Evolutionary conservation across 306 rosid genomes (phyloP), one percentile per base, ranked within the genome.

Genomic region (Heteromeles arbutifolia): DNA sequence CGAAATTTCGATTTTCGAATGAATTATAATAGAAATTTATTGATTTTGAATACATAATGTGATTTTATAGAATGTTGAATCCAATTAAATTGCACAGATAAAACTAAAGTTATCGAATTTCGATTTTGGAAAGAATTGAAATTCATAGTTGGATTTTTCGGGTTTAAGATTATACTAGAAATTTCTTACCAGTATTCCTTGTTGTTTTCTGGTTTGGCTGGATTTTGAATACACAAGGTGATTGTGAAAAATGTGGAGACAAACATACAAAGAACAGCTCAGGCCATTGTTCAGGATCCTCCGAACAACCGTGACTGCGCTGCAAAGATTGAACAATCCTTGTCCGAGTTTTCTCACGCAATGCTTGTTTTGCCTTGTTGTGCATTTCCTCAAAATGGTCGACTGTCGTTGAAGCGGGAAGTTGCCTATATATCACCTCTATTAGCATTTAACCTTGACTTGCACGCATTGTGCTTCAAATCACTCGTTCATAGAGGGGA

Each of bases 401-500:
- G 64, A 9, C 24, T n/a, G 62, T 44, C 26, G 48, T 76, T 82
- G 19, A 82, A 84, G 65, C 64, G 17, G 24, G 85, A 79, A 85
- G 83, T 85, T 66, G 97, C 89, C 70, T 95, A 84, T 82, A 1
- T 95, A 65, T 95, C 97, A 76, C 97, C 97, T 41, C 61, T 84
- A 48, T 79, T 95, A 75, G 97, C 91, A 24, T 95, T 89, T 82
- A 95, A 95, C 79, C 95, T 92, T 54, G 82, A 85, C 84, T 82
- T 95, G 83, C 99, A 95, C 79, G 72, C 86, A 28, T 59, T 91
- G 21, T 95, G 96, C 80, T 85, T 95, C 73, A 90, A 91, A 71
- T 84, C 90, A 37, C 80, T 95, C 53, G 81, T 95, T 22, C 84
- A 58, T 44, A 61, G 81, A 65, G 96, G 97, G 24, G 86, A 89